These are phyloP conservation scores for Pythium pyrilobum DNA, from an alignment of 352 stramenopile species.

Conservation along the genomic window DNA sequence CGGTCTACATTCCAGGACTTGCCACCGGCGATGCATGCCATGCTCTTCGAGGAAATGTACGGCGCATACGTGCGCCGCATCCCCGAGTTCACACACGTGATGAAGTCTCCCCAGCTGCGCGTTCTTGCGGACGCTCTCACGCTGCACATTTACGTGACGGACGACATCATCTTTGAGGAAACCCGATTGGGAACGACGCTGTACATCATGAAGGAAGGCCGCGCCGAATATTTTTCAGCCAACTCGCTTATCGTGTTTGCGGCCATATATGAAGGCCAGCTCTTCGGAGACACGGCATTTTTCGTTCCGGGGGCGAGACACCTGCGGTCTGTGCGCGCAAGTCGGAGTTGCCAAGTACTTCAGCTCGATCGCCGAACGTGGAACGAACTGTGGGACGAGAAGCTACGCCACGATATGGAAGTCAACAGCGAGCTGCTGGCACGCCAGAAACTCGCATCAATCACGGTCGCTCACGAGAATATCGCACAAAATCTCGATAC, in stretches of 20 bases:
- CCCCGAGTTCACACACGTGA: slow-evolving; percentile 24
- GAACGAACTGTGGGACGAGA: slow-evolving; percentile 42
- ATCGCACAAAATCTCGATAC: slow-evolving; percentile 6
- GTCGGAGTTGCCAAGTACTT: slow-evolving; percentile 52
- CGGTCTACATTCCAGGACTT: slow-evolving; percentile 38
- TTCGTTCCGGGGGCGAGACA: slow-evolving; percentile 36
- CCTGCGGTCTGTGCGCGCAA: slow-evolving; percentile 34
- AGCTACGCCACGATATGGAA: slow-evolving; percentile 33
- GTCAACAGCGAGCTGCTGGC: slow-evolving; percentile 19
- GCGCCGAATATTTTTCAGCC: slow-evolving; percentile 36
- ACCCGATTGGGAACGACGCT: slow-evolving; percentile 36
- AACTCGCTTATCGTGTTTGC: slow-evolving; percentile 35
- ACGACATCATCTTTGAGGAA: slow-evolving; percentile 51
- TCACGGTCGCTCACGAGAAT: not conserved
- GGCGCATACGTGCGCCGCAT: slow-evolving; percentile 24
- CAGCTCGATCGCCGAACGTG: slow-evolving; percentile 40
- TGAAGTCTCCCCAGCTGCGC: slow-evolving; percentile 28
- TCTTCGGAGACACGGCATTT: slow-evolving; percentile 66
- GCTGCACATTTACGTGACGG: slow-evolving; percentile 52
- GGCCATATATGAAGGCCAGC: slow-evolving; percentile 14
- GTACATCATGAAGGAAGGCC: slow-evolving; percentile 46
- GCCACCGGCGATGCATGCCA: slow-evolving; percentile 24
- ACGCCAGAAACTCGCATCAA: not conserved
- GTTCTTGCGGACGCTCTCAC: slow-evolving; percentile 39
- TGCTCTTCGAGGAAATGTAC: slow-evolving; percentile 57